Evolutionary conservation across 2,329 filamentous ascomycete genomes (phyloP).

Genomic region (Verticillium tricorpus): DNA sequence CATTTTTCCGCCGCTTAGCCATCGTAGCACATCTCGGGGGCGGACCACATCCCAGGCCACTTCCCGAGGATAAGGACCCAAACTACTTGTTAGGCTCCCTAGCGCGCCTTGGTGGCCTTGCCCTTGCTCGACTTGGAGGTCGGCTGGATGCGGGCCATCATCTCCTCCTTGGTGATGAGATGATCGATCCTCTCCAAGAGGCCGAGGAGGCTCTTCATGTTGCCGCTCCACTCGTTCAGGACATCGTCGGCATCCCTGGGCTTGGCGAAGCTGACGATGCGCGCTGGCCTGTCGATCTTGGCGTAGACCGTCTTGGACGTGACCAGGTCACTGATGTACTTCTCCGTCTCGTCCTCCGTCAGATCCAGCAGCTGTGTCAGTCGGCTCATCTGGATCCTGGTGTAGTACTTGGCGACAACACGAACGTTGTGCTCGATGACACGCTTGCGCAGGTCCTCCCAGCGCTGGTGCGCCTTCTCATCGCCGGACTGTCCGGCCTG

Average conservation of each 20-base stretch:
- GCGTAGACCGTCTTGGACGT: slow-evolving; percentile 97
- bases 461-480: slow-evolving; percentile 77
- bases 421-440: slow-evolving; percentile 99
- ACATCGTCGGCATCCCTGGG: slow-evolving; percentile 93
- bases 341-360: slow-evolving; percentile 93
- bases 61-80: neutral
- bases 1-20: neutral
- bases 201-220: slow-evolving; percentile 90
- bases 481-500: slow-evolving; percentile 62
- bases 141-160: slow-evolving; percentile 97
- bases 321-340: slow-evolving; percentile 96
- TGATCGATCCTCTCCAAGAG: slow-evolving; percentile 90
- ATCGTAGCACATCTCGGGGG: neutral
- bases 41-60: neutral
- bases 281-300: slow-evolving; percentile 91
- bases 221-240: slow-evolving; percentile 96
- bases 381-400: slow-evolving; percentile 87
- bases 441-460: slow-evolving; percentile 93
- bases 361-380: slow-evolving; percentile 88
- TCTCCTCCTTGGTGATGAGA: slow-evolving; percentile 98
- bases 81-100: neutral
- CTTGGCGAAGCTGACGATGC: slow-evolving; percentile 91
- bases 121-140: slow-evolving; percentile 26
- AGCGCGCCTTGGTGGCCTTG: slow-evolving; percentile 29
- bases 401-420: slow-evolving; percentile 98